These are phyloP conservation scores for Aspergillus sp. DNA, from an alignment of 2,329 filamentous ascomycete genomes.

Conservation along the genomic window DNA sequence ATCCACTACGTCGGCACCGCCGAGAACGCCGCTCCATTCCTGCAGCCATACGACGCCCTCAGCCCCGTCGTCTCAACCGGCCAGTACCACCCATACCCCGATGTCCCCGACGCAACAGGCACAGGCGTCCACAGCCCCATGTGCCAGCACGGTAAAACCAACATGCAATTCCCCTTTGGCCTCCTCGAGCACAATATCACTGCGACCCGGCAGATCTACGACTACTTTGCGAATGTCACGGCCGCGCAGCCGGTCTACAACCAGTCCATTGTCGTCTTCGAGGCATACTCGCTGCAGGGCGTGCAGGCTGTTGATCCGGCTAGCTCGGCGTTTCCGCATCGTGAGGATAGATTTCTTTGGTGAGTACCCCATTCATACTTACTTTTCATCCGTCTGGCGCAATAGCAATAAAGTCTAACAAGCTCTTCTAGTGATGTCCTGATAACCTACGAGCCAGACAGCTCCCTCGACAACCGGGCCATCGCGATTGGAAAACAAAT, in stretches of 20 bases:
- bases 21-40: background rate
- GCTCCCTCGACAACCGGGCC: background rate
- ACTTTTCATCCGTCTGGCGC: no score
- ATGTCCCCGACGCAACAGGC: background rate
- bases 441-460: background rate
- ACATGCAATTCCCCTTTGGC: background rate
- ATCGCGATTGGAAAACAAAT: background rate
- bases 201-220: background rate
- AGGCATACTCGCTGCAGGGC: background rate
- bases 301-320: background rate
- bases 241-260: background rate
- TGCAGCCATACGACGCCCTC: background rate
- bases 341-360: background rate
- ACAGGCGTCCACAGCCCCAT: background rate
- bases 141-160: background rate
- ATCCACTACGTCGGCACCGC: background rate
- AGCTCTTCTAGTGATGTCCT: background rate
- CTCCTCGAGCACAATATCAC: background rate
- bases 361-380: background rate
- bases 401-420: no score
- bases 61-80: background rate
- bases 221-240: background rate
- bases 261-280: background rate
- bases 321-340: background rate
- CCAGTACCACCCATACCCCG: background rate